phyloP scores from a whole-genome alignment of 441 rosid species.

The Manihot esculenta region DNA sequence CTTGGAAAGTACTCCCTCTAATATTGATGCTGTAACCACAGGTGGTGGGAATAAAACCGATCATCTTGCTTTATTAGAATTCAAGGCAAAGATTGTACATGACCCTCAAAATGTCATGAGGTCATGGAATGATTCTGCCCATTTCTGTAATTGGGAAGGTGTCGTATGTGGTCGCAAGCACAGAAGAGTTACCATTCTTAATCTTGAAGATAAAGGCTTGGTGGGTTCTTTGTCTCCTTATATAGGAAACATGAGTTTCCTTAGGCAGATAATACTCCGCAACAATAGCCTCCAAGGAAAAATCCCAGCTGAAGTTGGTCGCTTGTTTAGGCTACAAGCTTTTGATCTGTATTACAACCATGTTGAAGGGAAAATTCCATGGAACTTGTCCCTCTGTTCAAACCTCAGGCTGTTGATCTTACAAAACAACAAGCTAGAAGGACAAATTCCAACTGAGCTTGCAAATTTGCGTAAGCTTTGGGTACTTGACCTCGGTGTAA shows the following conservation, averaged over 20 bases:
- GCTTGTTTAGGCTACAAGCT: conserved; percentile 5
- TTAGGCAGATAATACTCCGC: rapidly evolving
- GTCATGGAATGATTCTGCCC: too few species aligned
- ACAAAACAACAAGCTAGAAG: not conserved
- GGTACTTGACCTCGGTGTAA: not conserved
- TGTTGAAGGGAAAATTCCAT: conserved; percentile 20
- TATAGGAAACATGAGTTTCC: conserved; percentile 23
- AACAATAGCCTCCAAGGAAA: conserved; percentile 3
- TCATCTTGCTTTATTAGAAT: not conserved
- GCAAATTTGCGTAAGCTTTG: conserved; percentile 2
- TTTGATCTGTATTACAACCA: conserved; percentile 1
- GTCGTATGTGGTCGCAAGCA: too few species aligned
- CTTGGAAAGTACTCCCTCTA: not conserved
- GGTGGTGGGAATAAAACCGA: not conserved
- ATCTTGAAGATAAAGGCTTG: conserved; percentile 7
- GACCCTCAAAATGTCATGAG: too few species aligned
- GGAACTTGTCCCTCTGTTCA: conserved; percentile 19
- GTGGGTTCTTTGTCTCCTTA: conserved; percentile 22
- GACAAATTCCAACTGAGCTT: conserved; percentile 1
- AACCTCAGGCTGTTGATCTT: not conserved
- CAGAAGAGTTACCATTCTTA: not conserved
- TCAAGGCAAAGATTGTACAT: too few species aligned
- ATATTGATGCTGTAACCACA: not conserved
- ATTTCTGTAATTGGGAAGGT: too few species aligned
- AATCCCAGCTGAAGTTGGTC: conserved; percentile 13